Evolutionary conservation across 2,329 filamentous ascomycete species (phyloP).

Genomic region (Penicillium occitanis): DNA sequence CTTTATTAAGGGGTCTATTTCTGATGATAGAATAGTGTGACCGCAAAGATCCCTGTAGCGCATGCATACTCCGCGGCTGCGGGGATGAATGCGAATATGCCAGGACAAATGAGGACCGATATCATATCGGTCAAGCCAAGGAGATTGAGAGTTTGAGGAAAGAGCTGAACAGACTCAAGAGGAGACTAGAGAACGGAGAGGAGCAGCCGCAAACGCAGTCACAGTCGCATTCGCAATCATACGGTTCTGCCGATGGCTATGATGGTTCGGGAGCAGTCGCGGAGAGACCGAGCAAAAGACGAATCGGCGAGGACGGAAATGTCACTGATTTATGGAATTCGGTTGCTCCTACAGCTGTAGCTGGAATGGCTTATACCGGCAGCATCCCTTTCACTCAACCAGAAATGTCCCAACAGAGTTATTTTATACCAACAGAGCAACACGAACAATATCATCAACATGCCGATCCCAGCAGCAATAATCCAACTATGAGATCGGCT

Average conservation of each 20-base stretch:
- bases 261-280: not conserved
- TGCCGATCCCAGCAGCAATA: not conserved
- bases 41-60: conserved; percentile 30
- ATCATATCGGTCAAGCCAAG: conserved; percentile 60
- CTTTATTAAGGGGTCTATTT: not conserved
- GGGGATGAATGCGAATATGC: conserved; percentile 33
- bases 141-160: conserved; percentile 31
- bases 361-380: not conserved
- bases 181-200: conserved; percentile 6
- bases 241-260: not conserved
- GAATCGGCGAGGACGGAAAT: not conserved
- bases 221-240: not conserved
- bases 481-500: not conserved
- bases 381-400: not conserved
- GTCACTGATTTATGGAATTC: not conserved
- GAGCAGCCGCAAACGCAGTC: not conserved
- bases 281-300: conserved; percentile 4
- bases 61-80: conserved; percentile 30
- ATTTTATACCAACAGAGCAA: not conserved
- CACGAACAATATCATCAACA: not conserved
- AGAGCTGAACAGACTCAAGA: conserved; percentile 26
- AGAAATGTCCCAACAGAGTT: not conserved
- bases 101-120: conserved; percentile 56
- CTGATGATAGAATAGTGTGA: conserved; percentile 27
- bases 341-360: not conserved